Evolutionary conservation across 441 rosid species (phyloP), one percentile per base, ranked within the genome.

Genomic region (Corymbia citriodora): DNA sequence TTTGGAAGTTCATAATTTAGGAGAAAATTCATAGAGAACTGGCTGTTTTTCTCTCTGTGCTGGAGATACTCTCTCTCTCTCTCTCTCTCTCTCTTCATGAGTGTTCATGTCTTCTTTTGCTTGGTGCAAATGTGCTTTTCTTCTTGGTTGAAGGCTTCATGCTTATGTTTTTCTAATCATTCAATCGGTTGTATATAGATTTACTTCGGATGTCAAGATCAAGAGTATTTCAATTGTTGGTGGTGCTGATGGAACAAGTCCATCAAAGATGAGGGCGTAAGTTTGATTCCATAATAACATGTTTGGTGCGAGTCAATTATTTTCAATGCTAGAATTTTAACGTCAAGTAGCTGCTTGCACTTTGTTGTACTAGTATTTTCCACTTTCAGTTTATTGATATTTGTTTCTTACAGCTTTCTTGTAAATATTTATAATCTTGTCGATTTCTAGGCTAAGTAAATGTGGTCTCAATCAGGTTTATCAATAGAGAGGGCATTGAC

Each of bases 251-350:
- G 98, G 99, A 93, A 95, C 97, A 83, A 96, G 99, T 92, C 99
- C 99, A 89, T 96, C 99, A n/a, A 97, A 94, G 96, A 92, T 97
- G 97, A 95, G 99, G 94, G 99, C 89, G 99, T 98, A 95, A 94
- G 99, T 94, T 92, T 68, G 10, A 55, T 33, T 88, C 89, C 50
- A 27, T 40, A 18, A 16, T 55, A 19, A 23, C 2, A 2, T 25
- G n/a, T 59, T 74, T 89, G 68, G 29, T 17, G 25, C 33, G 23
- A 55, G 90, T 81, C 50, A 36, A 0, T 15, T 25, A 27, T 16
- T 65, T n/a, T 74, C 29, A 74, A 12, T 40, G 2, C 3, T 74
- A 48, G 83, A 74, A 74, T 74, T 40, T 74, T 74, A 74, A 74
- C 3, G 0, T 74, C 49, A 74, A 74, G 29, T 40, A 23, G 29